Evolutionary conservation across 768 basidiomycete species (phyloP), one percentile per base, ranked within the genome.

Genomic region (Kwoniella heveanensis): DNA sequence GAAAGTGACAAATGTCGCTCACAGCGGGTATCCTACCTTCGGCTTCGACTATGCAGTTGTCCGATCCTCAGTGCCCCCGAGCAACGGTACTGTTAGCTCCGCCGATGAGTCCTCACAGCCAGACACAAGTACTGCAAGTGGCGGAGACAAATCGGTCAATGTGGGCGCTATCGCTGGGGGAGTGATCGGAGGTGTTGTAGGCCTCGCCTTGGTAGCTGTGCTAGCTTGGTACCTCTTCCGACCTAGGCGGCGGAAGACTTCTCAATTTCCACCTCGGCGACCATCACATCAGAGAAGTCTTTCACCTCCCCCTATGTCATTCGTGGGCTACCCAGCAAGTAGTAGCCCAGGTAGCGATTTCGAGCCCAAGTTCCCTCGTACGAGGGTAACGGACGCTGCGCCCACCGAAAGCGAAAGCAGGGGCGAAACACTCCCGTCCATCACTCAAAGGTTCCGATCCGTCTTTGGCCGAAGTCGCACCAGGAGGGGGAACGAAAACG

Each of bases 121-220:
- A 6, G 22, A 10, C 4, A 4, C 48, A 6, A 24, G 10, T 9
- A 4, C 22, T 5, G 8, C 15, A 4, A 26, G 21, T 24, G 22
- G 48, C 10, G 22, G 9, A 5, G 25, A 24, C 22, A 49, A 49
- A 26, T 44, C 39, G 15, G 21, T 58, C 27, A 51, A 60, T 44
- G 46, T 60, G 2, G 71, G 67, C 8, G 69, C 73, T 2, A 74
- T 79, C 46, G 71, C 61, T 2, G 71, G 70, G 21, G 73, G 73
- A 27, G 70, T 73, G 13, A 62, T 66, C 21, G 72, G 68, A 2
- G 70, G 70, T 6, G 54, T 76, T 0, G 64, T 68, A 21, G 75
- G 61, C 3, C 53, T 79, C 9, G 69, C 62, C 25, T 26, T 77
- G 15, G 36, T 77, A 15, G 69, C 57, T 19, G 50, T 63, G 3